A percentile compares a stretch with the other conserved stretches of the same genome.
These are phyloP conservation scores for Phyllosticta paracitricarpa DNA, from an alignment of 2,329 filamentous ascomycete species.

Conservation along the genomic window DNA sequence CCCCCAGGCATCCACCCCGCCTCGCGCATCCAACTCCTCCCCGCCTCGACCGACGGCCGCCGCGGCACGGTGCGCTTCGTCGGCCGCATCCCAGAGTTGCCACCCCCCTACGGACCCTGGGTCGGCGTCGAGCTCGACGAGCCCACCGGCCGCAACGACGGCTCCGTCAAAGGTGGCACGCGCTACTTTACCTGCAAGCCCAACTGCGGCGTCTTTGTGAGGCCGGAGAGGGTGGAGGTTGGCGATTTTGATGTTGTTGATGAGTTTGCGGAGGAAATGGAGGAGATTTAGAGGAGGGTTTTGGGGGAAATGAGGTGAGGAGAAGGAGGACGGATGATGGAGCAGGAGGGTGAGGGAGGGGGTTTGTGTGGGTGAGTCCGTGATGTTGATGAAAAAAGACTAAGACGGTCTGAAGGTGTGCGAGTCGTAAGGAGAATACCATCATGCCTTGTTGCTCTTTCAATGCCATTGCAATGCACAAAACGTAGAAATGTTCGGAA, in stretches of 20 bases:
- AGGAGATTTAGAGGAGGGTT: conserved; percentile 41
- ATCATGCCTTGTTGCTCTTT: too few relatives aligned
- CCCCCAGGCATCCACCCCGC: conserved; percentile 31
- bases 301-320: too few relatives aligned
- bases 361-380: too few relatives aligned
- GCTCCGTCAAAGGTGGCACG: conserved; percentile 49
- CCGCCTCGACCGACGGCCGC: conserved; percentile 54
- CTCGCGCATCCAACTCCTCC: conserved; percentile 37
- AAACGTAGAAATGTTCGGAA: too few relatives aligned
- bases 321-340: not conserved
- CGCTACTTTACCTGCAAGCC: conserved; percentile 61
- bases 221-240: conserved; percentile 66
- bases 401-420: too few relatives aligned
- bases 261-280: conserved; percentile 65
- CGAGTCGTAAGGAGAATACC: not conserved
- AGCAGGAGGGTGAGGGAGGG: not conserved
- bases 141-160: conserved; percentile 74
- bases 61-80: conserved; percentile 63
- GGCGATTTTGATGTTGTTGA: conserved; percentile 54
- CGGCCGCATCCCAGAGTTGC: conserved; percentile 65
- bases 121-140: conserved; percentile 66
- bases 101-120: conserved; percentile 51
- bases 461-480: too few relatives aligned
- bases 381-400: too few relatives aligned
- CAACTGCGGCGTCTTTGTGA: conserved; percentile 70